Evolutionary conservation across 176 grass and related monocot species (phyloP).

Genomic region (Microstegium vimineum): DNA sequence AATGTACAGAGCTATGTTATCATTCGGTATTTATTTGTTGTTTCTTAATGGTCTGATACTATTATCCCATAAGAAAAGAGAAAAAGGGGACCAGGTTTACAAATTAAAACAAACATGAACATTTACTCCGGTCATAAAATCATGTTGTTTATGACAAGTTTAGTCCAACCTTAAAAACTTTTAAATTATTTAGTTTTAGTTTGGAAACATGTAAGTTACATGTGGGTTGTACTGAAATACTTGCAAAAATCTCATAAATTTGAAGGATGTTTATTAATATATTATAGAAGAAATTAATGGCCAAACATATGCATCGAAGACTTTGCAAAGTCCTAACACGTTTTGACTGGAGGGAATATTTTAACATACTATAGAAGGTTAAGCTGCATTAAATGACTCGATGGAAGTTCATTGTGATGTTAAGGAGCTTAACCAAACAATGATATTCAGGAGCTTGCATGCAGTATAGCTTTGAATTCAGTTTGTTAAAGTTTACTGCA

Average conservation of each 20-base stretch:
- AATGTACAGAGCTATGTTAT: background rate
- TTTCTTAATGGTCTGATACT: background rate
- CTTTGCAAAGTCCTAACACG: background rate
- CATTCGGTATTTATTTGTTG: background rate
- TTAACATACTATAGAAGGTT: background rate
- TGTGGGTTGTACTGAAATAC: background rate
- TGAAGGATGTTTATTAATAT: background rate
- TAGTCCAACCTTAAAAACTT: background rate
- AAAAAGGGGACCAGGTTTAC: background rate
- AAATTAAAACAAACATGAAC: background rate
- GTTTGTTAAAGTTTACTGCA: background rate
- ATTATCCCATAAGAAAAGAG: background rate
- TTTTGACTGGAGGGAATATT: background rate
- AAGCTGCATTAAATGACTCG: background rate
- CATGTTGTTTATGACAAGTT: background rate
- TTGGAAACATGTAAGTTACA: background rate
- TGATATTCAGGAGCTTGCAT: background rate
- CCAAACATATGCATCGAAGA: background rate
- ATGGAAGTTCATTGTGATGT: background rate
- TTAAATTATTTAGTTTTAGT: background rate
- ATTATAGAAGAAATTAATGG: background rate
- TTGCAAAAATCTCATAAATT: background rate
- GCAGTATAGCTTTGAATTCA: background rate
- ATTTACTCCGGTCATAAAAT: background rate
- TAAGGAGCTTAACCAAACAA: too few relatives aligned